Evolutionary conservation across 2,329 filamentous ascomycete species (phyloP), one percentile per base, ranked within the genome.

Genomic region (Alternaria arbusti): DNA sequence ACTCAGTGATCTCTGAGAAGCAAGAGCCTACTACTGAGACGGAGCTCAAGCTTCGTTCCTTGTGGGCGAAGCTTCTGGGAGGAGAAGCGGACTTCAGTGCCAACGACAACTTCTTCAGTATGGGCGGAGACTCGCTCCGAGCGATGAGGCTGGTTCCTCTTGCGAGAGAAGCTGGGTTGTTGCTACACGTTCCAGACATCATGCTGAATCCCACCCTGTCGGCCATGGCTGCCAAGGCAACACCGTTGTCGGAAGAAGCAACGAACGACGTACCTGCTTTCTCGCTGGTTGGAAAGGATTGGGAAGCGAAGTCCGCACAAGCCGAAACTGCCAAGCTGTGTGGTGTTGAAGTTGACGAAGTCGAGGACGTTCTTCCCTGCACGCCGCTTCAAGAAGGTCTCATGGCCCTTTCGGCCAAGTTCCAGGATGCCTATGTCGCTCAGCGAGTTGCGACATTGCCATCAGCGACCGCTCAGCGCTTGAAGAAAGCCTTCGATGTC

Each of bases 81-180:
- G 72, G 74, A 3, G 73, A 78, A 22, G 71, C 67, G 2, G 75
- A 79, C 45, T 78, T 79, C 55, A 72, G 72, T 44, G 69, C 72
- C 22, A 74, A 75, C 15, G 75, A 78, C 54, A 79, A 78, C 62
- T 86, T 86, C 71, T 74, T 86, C 45, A 82, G 78, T 26, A 75
- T 85, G 47, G 84, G 84, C 26, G 84, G 84, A 32, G 84, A 86
- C 57, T 86, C 84, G 0, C 80, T 86, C 54, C 80, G 83, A 40
- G 84, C 84, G 0, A 85, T 86, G 81, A 87, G 86, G 71, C 78
- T 90, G 1, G 87, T 89, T 1, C 82, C 85, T 11, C 84, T 85
- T 57, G 83, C 86, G 3, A 80, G 86, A 22, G 78, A 81, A 3
- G 82, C 83, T 23, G 84, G 83, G 0, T 73, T 86, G 54, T 78